Conservation (phyloP, 352 stramenopile species). For the Phytophthora macrochlamydospora region DNA sequence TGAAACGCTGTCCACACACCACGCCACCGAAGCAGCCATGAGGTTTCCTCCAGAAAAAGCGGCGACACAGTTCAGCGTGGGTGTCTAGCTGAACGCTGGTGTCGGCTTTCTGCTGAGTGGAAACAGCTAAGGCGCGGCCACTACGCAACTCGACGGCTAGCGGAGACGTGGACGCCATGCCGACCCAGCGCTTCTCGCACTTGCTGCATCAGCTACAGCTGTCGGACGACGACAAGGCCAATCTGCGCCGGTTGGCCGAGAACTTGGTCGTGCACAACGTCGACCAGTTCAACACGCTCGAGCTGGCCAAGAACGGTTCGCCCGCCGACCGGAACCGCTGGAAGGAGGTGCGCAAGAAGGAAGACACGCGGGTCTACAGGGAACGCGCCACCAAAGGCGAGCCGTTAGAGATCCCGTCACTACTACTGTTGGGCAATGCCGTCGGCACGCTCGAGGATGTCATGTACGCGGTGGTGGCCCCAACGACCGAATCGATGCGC, state of each 20-base stretch:
- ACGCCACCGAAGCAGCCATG: neutral
- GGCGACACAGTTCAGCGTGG: neutral
- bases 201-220: neutral
- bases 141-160: neutral
- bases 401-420: constrained; percentile 6
- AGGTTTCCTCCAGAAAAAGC: neutral
- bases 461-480: constrained; percentile 36
- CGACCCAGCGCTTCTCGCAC: neutral
- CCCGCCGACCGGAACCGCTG: neutral
- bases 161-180: neutral
- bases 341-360: constrained; percentile 3
- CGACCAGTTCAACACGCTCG: constrained; percentile 16
- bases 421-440: constrained; percentile 30
- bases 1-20: neutral
- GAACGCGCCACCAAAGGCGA: constrained; percentile 6
- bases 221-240: neutral
- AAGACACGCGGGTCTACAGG: constrained; percentile 12
- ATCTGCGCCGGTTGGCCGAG: constrained; percentile 8
- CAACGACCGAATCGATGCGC: constrained; percentile 33
- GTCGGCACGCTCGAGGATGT: constrained; percentile 25
- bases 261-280: constrained; percentile 29
- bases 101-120: neutral
- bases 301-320: neutral
- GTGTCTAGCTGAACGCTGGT: neutral
- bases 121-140: neutral